Percentiles rank a stretch among this genome's conserved stretches.
phyloP scores from a whole-genome alignment of 441 rosid species.

The Bruguiera hainesii region DNA sequence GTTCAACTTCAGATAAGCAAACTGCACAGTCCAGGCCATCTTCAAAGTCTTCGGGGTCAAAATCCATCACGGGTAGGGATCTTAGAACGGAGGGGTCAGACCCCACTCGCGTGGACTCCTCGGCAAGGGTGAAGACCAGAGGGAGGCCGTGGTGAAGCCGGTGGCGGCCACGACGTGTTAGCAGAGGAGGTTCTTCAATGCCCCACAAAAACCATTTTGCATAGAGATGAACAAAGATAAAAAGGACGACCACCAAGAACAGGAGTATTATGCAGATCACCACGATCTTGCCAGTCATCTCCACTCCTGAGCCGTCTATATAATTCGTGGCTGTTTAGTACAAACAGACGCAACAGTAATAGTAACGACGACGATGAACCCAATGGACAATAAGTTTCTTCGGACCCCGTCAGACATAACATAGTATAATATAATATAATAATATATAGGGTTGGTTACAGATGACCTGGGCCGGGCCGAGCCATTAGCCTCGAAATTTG shows the following conservation, averaged over 20 bases:
- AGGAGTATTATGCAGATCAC: constrained; percentile 62
- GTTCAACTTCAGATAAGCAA: constrained; percentile 66
- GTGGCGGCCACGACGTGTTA: constrained; percentile 50
- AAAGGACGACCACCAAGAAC: constrained; percentile 61
- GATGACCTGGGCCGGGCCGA: too few species aligned
- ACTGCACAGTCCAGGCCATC: constrained; percentile 74
- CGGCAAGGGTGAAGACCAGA: constrained; percentile 44
- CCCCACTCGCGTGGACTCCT: constrained; percentile 46
- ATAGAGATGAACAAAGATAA: constrained; percentile 64
- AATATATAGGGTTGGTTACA: too few species aligned
- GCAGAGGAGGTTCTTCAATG: constrained; percentile 41
- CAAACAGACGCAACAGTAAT: not conserved
- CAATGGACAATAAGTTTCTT: not conserved
- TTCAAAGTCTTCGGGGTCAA: constrained; percentile 36
- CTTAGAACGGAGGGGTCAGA: constrained; percentile 53
- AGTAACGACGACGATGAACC: not conserved
- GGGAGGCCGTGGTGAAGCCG: constrained; percentile 26
- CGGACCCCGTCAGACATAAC: too few species aligned
- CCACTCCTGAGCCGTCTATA: constrained; percentile 36
- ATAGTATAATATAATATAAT: too few species aligned
- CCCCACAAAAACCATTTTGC: constrained; percentile 72
- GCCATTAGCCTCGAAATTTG: too few species aligned
- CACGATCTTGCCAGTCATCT: constrained; percentile 66
- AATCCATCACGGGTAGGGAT: constrained; percentile 57
- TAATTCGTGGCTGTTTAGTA: constrained; percentile 17